Evolutionary conservation across 176 grass and related monocot genomes (phyloP).

Genomic region (Luzula sylvatica): DNA sequence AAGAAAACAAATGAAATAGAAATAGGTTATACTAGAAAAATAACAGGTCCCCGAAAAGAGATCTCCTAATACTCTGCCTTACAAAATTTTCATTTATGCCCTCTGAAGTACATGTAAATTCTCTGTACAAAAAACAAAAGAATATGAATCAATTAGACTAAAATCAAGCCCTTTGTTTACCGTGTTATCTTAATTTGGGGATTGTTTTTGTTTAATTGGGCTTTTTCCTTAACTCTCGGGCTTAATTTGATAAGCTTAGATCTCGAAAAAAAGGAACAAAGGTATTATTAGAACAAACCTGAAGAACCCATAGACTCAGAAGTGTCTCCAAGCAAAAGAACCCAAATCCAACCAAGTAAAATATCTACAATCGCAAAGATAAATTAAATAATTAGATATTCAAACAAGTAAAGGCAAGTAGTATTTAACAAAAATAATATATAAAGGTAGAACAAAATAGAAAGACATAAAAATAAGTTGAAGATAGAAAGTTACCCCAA

Average conservation of each 20-base stretch:
- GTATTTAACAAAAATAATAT: not conserved
- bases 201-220: too few relatives aligned
- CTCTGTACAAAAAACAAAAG: conserved; percentile 43
- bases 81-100: conserved; percentile 45
- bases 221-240: too few relatives aligned
- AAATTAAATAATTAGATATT: conserved; percentile 10
- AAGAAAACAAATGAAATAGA: not conserved
- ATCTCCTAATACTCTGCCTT: conserved; percentile 3
- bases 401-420: not conserved
- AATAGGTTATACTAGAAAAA: conserved; percentile 3
- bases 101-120: conserved; percentile 93
- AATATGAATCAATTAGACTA: not conserved
- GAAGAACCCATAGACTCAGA: conserved; percentile 79
- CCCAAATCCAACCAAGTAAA: conserved; percentile 76
- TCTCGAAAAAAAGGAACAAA: conserved; percentile 2
- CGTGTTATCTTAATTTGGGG: not conserved
- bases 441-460: not conserved
- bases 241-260: too few relatives aligned
- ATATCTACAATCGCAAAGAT: conserved; percentile 44
- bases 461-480: not conserved
- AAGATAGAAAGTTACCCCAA: conserved; percentile 50
- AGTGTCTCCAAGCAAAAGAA: conserved; percentile 90
- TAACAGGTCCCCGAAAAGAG: not conserved
- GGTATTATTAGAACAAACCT: conserved; percentile 44
- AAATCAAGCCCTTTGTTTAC: not conserved